Base-by-base conservation (phyloP, 75 land plant species). In the Larix kaempferi region DNA sequence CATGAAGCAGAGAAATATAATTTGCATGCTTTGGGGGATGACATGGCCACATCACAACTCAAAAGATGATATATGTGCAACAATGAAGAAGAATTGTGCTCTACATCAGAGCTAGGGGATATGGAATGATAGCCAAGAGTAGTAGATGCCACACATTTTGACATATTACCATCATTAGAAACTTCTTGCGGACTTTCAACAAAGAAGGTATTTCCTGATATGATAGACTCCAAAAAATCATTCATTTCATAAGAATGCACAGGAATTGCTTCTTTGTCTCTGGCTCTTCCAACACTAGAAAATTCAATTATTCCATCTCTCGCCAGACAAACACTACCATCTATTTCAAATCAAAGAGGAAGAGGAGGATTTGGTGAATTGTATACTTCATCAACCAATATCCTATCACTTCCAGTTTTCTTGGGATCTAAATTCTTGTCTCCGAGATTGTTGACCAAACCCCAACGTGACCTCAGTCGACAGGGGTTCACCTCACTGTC, bases 61-160 rank as follows among this genome's bases (percentile, higher is more conserved):
- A 13, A 69, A 69, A 69, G 5, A 1, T 39, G 72, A 69, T 69
- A 39, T 39, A 2, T 17, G 49, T 69, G 21, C 0, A 17, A 11
- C 22, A n/a, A 41, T 14, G 69, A 65, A 69, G 52, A 69, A 41
- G 44, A 69, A 21, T 69, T 41, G 22, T 69, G 15, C 72, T 67
- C 23, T 39, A 1, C 44, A 39, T 67, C 44, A 67, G 15, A 67
- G 49, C 21, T 35, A 35, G 44, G 23, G 19, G 3, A 52, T 33
- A 10, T n/a, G 11, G 0, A 19, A 7, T 69, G 72, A 39, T 37
- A 69, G 2, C 21, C 49, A 41, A 69, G 37, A 2, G 52, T 0
- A 6, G 72, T 16, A 21, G 72, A 69, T 7, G 13, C 52, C n/a
- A 69, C 72, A 69, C 52, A 69, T 22, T 69, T 69, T 21, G 72